These are phyloP conservation scores for Aspergillus homomorphus DNA, from an alignment of 495 filamentous ascomycete genomes.

Conservation along the genomic window DNA sequence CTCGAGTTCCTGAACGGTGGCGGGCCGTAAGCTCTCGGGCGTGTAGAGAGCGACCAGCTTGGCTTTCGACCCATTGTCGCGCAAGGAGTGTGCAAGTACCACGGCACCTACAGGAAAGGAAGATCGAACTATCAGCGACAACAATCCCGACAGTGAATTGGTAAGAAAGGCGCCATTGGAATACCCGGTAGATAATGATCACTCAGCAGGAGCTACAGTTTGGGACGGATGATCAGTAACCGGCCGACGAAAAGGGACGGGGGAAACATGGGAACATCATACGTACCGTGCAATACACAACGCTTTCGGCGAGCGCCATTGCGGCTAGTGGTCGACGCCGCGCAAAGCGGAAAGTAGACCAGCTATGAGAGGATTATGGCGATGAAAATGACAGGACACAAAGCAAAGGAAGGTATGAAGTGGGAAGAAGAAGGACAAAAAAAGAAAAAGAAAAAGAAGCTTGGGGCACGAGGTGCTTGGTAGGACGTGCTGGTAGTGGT, in stretches of 20 bases:
- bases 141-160: background rate
- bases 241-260: constrained; percentile 3
- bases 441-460: constrained; percentile 6
- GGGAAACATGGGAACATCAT: background rate
- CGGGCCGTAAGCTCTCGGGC: constrained; percentile 65
- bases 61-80: constrained; percentile 84
- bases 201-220: constrained; percentile 74
- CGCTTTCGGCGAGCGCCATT: constrained; percentile 33
- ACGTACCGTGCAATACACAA: constrained; percentile 60
- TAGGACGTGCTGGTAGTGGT: constrained; percentile 9
- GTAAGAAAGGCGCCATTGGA: constrained; percentile 9
- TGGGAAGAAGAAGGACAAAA: constrained; percentile 8
- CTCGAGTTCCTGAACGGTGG: constrained; percentile 74
- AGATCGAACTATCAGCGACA: constrained; percentile 22
- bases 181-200: constrained; percentile 88
- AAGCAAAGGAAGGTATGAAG: background rate
- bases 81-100: constrained; percentile 90
- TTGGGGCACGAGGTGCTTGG: constrained; percentile 19
- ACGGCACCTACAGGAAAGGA: constrained; percentile 64
- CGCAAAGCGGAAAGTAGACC: constrained; percentile 1
- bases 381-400: background rate
- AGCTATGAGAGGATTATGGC: background rate
- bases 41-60: constrained; percentile 84
- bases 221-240: constrained; percentile 19
- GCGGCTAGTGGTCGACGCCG: constrained; percentile 15